Conservation (phyloP, 163 green algal species). For the Chlamydomonas reinhardtii region DNA sequence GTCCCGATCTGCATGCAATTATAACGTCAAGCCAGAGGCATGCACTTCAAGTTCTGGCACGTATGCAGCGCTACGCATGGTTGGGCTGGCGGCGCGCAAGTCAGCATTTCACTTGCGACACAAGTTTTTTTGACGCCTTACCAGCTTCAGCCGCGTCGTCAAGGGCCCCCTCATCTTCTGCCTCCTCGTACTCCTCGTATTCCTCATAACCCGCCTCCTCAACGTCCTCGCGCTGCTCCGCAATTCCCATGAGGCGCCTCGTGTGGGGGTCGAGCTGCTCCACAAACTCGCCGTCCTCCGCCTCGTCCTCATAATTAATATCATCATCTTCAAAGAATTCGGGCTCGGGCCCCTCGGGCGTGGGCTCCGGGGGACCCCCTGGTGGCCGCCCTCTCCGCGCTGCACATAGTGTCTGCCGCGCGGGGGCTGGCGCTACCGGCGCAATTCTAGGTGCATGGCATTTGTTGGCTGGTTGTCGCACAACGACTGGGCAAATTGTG, state of each 20-base stretch:
- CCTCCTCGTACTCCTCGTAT: constrained; percentile 43
- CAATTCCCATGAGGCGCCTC: constrained; percentile 28
- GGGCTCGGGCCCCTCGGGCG: neutral
- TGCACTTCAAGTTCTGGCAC: no score
- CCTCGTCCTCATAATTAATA: constrained; percentile 22
- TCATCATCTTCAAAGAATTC: constrained; percentile 24
- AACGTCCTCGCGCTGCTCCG: constrained; percentile 14
- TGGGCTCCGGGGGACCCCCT: neutral
- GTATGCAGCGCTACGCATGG: no score
- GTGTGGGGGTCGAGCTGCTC: constrained; percentile 29
- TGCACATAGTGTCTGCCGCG: neutral
- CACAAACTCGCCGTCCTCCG: constrained; percentile 31
- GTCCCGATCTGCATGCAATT: constrained; percentile 31
- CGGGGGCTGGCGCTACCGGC: neutral
- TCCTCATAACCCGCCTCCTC: constrained; percentile 56
- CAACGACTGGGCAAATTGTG: neutral
- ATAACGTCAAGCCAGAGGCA: neutral
- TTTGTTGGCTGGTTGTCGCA: neutral
- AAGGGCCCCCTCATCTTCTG: constrained; percentile 21
- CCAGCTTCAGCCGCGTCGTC: constrained; percentile 41
- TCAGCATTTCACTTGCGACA: neutral
- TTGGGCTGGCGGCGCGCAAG: neutral
- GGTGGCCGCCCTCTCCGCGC: constrained; percentile 1
- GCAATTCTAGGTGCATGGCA: no score
- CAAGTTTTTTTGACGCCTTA: neutral